Percentiles rank a stretch among this genome's conserved stretches.
Conservation (phyloP, 129 eudicot species). For the Pseudognaphalium luteoalbum region DNA sequence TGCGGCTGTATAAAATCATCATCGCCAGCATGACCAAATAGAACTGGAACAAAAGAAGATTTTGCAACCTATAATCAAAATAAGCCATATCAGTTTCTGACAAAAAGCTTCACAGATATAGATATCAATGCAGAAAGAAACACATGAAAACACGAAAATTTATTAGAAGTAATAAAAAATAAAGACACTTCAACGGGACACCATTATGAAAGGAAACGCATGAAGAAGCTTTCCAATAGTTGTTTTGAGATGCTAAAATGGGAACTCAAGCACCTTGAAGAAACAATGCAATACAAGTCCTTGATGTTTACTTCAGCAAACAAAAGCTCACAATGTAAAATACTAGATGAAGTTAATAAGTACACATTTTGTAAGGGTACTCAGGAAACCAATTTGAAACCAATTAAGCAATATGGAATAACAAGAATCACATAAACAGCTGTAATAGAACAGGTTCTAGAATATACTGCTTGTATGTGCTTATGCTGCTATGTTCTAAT, state of each 20-base stretch:
- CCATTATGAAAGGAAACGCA: no score
- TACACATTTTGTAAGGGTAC: background rate
- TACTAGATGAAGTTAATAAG: background rate
- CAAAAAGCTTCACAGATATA: background rate
- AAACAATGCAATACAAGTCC: no score
- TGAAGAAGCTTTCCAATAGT: no score
- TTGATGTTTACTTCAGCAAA: no score
- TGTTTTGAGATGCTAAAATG: no score
- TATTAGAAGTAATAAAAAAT: no score
- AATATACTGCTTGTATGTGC: background rate
- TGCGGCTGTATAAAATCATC: conserved; percentile 97
- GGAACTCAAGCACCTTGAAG: no score
- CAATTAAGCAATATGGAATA: background rate
- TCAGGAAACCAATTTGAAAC: background rate
- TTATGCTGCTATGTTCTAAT: background rate
- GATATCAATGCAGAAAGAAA: background rate
- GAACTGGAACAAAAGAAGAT: conserved; percentile 77
- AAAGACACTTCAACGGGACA: no score
- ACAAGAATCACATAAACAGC: background rate
- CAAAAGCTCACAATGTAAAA: no score
- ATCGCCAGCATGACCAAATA: conserved; percentile 85
- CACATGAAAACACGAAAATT: background rate
- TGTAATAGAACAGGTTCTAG: background rate
- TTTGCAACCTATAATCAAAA: conserved; percentile 70
- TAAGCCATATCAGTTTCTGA: conserved; percentile 15